Percentiles rank a stretch among this genome's conserved stretches.
phyloP scores from a whole-genome alignment of 192 early-diverging fungal species.

The Coemansia sp. region DNA sequence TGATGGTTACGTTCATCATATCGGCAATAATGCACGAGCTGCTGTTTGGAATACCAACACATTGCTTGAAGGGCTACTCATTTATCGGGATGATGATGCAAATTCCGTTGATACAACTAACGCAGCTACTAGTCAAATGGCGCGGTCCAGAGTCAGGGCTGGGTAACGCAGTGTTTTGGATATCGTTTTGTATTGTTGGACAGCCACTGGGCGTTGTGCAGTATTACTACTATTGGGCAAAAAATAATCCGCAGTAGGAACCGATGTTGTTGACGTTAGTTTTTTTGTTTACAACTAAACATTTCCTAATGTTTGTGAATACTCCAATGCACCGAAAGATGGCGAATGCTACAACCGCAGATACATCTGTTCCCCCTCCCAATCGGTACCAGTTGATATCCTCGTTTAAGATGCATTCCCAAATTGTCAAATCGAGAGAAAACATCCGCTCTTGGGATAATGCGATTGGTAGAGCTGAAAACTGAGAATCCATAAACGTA shows the following conservation, averaged over 20 bases:
- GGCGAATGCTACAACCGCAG: too few species aligned
- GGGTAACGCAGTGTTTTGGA: conserved; percentile 80
- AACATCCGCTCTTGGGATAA: too few species aligned
- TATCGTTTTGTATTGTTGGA: conserved; percentile 77
- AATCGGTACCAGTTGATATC: too few species aligned
- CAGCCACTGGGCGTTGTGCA: conserved; percentile 71
- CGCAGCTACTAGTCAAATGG: conserved; percentile 67
- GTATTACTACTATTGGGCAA: conserved; percentile 72
- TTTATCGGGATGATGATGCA: conserved; percentile 79
- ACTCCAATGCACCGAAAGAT: background rate
- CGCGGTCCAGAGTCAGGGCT: conserved; percentile 65
- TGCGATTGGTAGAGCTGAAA: too few species aligned
- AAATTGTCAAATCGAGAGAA: too few species aligned
- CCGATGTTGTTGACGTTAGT: background rate
- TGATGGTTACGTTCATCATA: conserved; percentile 71
- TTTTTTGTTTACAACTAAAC: background rate
- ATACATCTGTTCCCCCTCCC: too few species aligned
- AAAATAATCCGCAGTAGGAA: conserved; percentile 41
- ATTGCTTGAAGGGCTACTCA: conserved; percentile 77
- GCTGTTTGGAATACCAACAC: conserved; percentile 80
- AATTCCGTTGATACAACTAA: conserved; percentile 73
- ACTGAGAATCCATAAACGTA: too few species aligned
- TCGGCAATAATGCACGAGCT: conserved; percentile 89
- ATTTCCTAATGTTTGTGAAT: background rate
- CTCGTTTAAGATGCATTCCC: too few species aligned